phyloP scores from a whole-genome alignment of 257 asterid species.

The Lycium barbarum region DNA sequence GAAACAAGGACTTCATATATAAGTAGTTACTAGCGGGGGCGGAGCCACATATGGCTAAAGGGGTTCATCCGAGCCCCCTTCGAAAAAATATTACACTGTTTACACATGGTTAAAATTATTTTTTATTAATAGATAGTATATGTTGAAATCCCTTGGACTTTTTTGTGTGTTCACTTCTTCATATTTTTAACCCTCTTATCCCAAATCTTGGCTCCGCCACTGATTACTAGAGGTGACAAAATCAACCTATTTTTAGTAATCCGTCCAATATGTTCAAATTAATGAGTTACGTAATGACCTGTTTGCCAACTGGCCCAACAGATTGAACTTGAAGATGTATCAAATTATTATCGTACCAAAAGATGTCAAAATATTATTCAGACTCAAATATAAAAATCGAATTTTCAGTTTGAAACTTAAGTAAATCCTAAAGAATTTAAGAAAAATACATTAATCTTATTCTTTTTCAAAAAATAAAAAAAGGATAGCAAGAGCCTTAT shows the following conservation, averaged over 20 bases:
- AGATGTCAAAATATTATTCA: neutral
- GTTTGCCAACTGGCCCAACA: neutral
- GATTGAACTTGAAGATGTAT: neutral
- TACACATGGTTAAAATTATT: too few species aligned
- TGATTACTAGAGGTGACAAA: neutral
- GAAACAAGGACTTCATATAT: neutral
- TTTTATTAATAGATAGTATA: too few species aligned
- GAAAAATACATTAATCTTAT: neutral
- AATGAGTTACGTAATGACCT: neutral
- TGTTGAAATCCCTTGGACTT: too few species aligned
- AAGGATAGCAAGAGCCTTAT: neutral
- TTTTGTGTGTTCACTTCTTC: too few species aligned
- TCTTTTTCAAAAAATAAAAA: neutral
- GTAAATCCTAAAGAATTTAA: neutral
- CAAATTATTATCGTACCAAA: neutral
- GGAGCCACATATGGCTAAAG: too few species aligned
- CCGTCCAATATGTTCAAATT: neutral
- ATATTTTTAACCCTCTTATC: too few species aligned
- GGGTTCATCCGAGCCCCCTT: too few species aligned
- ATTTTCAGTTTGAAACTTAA: neutral
- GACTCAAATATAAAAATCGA: neutral
- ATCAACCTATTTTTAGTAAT: neutral
- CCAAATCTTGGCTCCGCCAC: too few species aligned
- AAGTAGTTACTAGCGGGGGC: neutral
- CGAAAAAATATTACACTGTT: too few species aligned